Conservation (phyloP, 1,139 yeast species). For the Saccharomyces hybrid region DNA sequence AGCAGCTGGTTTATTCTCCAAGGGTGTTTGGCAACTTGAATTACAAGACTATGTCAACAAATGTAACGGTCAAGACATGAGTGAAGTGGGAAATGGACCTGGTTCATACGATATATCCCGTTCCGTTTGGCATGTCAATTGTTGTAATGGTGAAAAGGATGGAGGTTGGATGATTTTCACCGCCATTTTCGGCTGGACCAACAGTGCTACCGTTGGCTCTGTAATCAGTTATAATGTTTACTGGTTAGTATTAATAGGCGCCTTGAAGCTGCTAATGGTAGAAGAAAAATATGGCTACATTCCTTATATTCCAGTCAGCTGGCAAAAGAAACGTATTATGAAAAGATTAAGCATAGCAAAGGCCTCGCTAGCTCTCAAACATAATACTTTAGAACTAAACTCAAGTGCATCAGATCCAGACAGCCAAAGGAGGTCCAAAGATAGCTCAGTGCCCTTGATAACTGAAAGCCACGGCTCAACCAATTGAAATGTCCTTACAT, state of each 20-base stretch:
- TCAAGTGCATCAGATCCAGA: conserved; percentile 1
- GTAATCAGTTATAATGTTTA: conserved; percentile 67
- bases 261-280: conserved; percentile 44
- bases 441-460: conserved; percentile 26
- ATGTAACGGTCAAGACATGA: conserved; percentile 78
- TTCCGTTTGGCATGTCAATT: conserved; percentile 92
- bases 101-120: conserved; percentile 81
- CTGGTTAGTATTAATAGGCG: conserved; percentile 59
- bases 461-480: not conserved
- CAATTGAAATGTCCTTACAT: not conserved
- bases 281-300: conserved; percentile 60
- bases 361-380: conserved; percentile 21
- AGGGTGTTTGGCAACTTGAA: conserved; percentile 88
- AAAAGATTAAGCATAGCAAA: conserved; percentile 37
- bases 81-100: conserved; percentile 88
- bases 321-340: conserved; percentile 50
- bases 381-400: conserved; percentile 5
- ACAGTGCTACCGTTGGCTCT: conserved; percentile 89
- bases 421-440: conserved; percentile 23
- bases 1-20: conserved; percentile 82
- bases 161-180: conserved; percentile 92
- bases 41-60: conserved; percentile 54
- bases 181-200: conserved; percentile 92
- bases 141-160: conserved; percentile 85
- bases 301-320: conserved; percentile 51